A percentile compares a stretch with the other conserved stretches of the same genome.
These are phyloP conservation scores for Yamadazyma takamatsuzukensis DNA, from an alignment of 805 yeast genomes.

Conservation along the genomic window DNA sequence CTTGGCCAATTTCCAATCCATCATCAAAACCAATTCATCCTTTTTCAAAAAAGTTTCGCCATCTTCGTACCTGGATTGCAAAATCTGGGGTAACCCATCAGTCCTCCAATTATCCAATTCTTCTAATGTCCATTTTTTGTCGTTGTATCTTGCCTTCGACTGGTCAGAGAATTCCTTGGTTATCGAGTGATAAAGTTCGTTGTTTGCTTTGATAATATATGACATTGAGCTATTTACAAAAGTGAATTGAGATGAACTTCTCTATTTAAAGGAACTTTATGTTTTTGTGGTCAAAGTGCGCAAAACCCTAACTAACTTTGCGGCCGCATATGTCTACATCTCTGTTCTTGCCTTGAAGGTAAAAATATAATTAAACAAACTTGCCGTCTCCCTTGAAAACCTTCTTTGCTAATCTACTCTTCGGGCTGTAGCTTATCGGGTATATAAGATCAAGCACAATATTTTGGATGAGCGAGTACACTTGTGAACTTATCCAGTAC, in stretches of 20 bases:
- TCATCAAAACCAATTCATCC: conserved; percentile 35
- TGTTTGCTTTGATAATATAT: conserved; percentile 14
- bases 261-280: too few species aligned
- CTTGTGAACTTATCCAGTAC: conserved; percentile 90
- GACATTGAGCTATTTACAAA: too few species aligned
- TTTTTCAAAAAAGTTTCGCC: conserved; percentile 28
- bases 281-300: too few species aligned
- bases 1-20: conserved; percentile 49
- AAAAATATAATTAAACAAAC: too few species aligned
- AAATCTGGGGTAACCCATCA: conserved; percentile 21
- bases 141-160: conserved; percentile 20
- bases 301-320: too few species aligned
- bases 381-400: background rate
- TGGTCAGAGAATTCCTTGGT: conserved; percentile 22
- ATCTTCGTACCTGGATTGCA: conserved; percentile 21
- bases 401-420: conserved; percentile 22
- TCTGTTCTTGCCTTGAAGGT: too few species aligned
- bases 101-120: conserved; percentile 39
- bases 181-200: conserved; percentile 22
- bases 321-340: too few species aligned
- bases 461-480: conserved; percentile 74
- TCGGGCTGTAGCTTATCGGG: conserved; percentile 56
- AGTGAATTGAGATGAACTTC: background rate
- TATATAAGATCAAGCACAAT: conserved; percentile 59
- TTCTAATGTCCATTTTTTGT: conserved; percentile 22